Base-by-base conservation (phyloP, 2,329 filamentous ascomycete genomes). In the Claviceps spartinae region DNA sequence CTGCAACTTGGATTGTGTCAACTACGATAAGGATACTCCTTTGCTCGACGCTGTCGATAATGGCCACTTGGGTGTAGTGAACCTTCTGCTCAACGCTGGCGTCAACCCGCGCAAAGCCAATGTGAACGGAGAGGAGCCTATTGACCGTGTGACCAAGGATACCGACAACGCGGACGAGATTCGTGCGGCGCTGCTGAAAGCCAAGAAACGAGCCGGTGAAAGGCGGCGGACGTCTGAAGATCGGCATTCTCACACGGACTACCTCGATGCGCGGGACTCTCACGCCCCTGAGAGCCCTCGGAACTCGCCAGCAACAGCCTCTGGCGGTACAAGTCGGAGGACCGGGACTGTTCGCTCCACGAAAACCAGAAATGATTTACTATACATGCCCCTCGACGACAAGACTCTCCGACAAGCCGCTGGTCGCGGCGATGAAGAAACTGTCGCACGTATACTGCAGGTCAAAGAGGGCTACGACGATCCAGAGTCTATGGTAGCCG, bases 11-110 rank as follows among this genome's bases (percentile, higher is more conserved):
- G 86, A 96, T 61, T 91, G 78, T 61, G 72, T 83, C 53, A 83
- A 85, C 60, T 83, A 88, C 60, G 85, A 89, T 60, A 88, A 88
- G 61, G 93, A 98, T 61, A 97, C 93, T 0, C 93, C 93, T 30
- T 76, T 98, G 38, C 84, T 98, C 51, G 93, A 98, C 71, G 93
- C 93, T 5, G 89, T 97, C 30, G 93, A 97, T 60, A 98, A 98
- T 61, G 88, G 88, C 1, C 90, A 98, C 63, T 66, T 95, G 7
- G 86, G 86, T 18, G 91, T 97, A 4, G 86, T 98, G 43, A 87
- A 82, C 61, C 73, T 95, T 9, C 72, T 98, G 37, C 74, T 98
- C 2, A 81, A 85, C 52, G 85, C 90, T 52, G 91, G 90, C 11
- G 91, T 95, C 13, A 94, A 98, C 63, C 93, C 93, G 48, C 83